Conservation (phyloP, 2,329 filamentous ascomycete species). For the Pseudogymnoascus sp. region DNA sequence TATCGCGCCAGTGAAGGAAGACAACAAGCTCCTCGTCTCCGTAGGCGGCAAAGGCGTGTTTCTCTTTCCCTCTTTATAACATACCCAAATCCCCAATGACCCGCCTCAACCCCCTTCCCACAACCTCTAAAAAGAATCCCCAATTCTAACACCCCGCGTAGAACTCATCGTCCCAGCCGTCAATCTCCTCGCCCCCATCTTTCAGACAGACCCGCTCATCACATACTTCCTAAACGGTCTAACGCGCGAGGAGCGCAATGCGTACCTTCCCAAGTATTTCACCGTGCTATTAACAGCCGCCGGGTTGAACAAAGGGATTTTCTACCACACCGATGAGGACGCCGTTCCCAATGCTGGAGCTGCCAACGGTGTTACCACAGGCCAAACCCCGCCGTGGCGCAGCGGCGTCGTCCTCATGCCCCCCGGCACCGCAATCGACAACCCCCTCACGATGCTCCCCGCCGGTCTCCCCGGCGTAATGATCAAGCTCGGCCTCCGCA, state of each 20-base stretch:
- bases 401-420: conserved; percentile 15
- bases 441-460: conserved; percentile 14
- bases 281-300: conserved; percentile 15
- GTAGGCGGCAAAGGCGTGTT: neutral
- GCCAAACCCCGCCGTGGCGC: too few relatives aligned
- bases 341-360: neutral
- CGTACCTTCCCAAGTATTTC: conserved; percentile 17
- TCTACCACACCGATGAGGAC: conserved; percentile 13
- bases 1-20: neutral
- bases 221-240: conserved; percentile 16
- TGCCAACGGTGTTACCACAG: too few relatives aligned
- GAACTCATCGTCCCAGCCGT: neutral
- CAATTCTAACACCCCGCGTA: neutral
- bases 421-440: conserved; percentile 15
- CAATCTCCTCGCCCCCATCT: neutral
- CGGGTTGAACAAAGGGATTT: conserved; percentile 14
- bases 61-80: neutral
- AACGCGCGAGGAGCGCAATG: conserved; percentile 3
- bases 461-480: conserved; percentile 16
- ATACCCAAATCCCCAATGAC: neutral
- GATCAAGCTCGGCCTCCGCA: conserved; percentile 16
- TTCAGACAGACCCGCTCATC: conserved; percentile 13
- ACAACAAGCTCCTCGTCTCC: neutral
- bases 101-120: neutral
- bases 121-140: neutral